A percentile compares a stretch with the other conserved stretches of the same genome.
phyloP scores from a whole-genome alignment of 2,329 filamentous ascomycete species.

The Tolypocladium guangdongense region DNA sequence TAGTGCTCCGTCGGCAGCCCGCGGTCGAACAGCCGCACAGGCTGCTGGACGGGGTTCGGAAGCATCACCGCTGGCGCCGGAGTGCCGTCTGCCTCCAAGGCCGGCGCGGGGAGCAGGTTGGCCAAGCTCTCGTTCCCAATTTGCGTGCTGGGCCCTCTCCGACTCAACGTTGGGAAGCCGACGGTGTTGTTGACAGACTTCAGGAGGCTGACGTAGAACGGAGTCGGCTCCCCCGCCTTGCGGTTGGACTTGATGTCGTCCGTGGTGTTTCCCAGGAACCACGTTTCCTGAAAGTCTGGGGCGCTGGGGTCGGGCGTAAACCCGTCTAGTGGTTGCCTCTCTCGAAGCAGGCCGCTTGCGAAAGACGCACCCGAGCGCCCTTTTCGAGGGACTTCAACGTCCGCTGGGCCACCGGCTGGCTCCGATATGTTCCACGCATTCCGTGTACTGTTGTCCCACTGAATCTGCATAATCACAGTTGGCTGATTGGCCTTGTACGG shows the following conservation, averaged over 20 bases:
- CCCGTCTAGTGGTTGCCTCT: conserved; percentile 6
- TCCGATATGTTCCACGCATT: conserved; percentile 38
- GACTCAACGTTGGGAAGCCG: conserved; percentile 13
- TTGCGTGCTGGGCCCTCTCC: conserved; percentile 8
- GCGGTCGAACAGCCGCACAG: conserved; percentile 75
- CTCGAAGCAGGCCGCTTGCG: conserved; percentile 12
- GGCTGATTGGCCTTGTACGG: conserved; percentile 60
- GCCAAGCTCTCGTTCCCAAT: conserved; percentile 15
- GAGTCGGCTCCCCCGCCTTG: conserved; percentile 77
- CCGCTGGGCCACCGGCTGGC: background rate
- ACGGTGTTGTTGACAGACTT: conserved; percentile 27
- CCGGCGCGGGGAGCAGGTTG: conserved; percentile 51
- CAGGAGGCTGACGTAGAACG: conserved; percentile 75
- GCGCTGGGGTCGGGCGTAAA: conserved; percentile 44
- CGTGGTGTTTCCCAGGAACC: conserved; percentile 76
- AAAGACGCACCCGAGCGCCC: conserved; percentile 12
- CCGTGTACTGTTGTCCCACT: conserved; percentile 52
- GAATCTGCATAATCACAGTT: conserved; percentile 69
- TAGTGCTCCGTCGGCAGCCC: conserved; percentile 76
- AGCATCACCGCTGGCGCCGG: conserved; percentile 63
- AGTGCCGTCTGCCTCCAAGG: conserved; percentile 55
- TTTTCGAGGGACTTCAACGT: conserved; percentile 18
- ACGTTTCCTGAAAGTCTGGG: conserved; percentile 58
- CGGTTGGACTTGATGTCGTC: conserved; percentile 55
- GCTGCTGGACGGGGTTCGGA: conserved; percentile 61